Percentiles rank a stretch among this genome's conserved stretches.
phyloP scores from a whole-genome alignment of 805 yeast species.

The Schizosaccharomyces osmophilus region DNA sequence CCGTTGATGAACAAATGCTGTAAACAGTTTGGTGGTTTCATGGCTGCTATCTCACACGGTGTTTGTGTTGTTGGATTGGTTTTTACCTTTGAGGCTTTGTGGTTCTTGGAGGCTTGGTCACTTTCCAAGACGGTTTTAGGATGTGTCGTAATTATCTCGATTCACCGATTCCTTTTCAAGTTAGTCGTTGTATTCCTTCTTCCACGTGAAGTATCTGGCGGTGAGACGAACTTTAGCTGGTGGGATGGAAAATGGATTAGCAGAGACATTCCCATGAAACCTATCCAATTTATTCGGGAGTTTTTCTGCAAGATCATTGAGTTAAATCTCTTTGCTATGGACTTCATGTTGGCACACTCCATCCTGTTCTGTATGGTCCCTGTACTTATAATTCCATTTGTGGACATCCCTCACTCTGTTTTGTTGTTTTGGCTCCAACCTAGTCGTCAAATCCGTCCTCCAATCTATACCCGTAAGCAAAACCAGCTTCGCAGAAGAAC shows the following conservation, averaged over 20 bases:
- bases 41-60: constrained; percentile 92
- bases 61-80: constrained; percentile 72
- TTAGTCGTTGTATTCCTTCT: constrained; percentile 50
- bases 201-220: constrained; percentile 91
- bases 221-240: constrained; percentile 89
- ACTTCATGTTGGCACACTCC: constrained; percentile 77
- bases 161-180: constrained; percentile 75
- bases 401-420: constrained; percentile 94
- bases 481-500: constrained; percentile 88
- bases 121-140: constrained; percentile 76
- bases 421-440: constrained; percentile 98
- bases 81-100: constrained; percentile 76
- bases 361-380: constrained; percentile 78
- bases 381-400: constrained; percentile 52
- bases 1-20: constrained; percentile 87
- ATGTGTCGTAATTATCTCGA: constrained; percentile 53
- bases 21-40: constrained; percentile 85
- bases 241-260: constrained; percentile 99
- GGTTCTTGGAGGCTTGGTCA: constrained; percentile 86
- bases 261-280: constrained; percentile 77
- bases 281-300: constrained; percentile 91
- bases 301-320: constrained; percentile 82
- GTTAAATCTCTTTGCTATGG: constrained; percentile 88
- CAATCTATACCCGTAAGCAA: constrained; percentile 88
- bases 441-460: constrained; percentile 87